phyloP scores from a whole-genome alignment of 1,284 basidiomycete species.

The Cryptococcus maquisensis region DNA sequence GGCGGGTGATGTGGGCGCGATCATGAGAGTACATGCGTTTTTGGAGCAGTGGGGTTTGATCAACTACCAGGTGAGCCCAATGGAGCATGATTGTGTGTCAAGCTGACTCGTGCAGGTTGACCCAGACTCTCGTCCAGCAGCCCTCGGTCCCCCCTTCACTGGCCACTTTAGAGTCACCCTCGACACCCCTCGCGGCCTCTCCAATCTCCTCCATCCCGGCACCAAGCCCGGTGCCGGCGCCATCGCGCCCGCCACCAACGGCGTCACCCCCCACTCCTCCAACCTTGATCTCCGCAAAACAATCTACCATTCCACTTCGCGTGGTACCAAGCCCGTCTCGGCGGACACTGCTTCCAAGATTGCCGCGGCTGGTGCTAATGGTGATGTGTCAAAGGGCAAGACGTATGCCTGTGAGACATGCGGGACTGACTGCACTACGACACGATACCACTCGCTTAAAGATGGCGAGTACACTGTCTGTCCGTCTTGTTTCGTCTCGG shows the following conservation, averaged over 20 bases:
- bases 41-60: conserved; percentile 98
- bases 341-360: conserved; percentile 60
- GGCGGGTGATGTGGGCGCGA: conserved; percentile 95
- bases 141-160: conserved; percentile 94
- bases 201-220: conserved; percentile 85
- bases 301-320: conserved; percentile 82
- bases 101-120: conserved; percentile 67
- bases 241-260: conserved; percentile 50
- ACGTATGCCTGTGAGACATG: conserved; percentile 88
- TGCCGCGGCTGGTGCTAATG: conserved; percentile 54
- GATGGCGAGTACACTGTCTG: conserved; percentile 87
- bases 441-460: conserved; percentile 90
- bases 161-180: conserved; percentile 97
- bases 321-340: conserved; percentile 60
- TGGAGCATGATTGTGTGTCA: neutral
- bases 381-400: conserved; percentile 51
- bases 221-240: conserved; percentile 55
- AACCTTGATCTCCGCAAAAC: conserved; percentile 74
- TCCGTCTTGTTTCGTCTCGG: conserved; percentile 87
- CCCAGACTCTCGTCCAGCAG: conserved; percentile 89
- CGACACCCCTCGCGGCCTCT: conserved; percentile 92
- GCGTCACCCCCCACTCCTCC: conserved; percentile 59
- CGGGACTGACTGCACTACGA: conserved; percentile 81
- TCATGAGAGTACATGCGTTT: conserved; percentile 98
- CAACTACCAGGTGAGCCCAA: conserved; percentile 81